phyloP scores from a whole-genome alignment of 2,329 filamentous ascomycete species.

The Septoria linicola region DNA sequence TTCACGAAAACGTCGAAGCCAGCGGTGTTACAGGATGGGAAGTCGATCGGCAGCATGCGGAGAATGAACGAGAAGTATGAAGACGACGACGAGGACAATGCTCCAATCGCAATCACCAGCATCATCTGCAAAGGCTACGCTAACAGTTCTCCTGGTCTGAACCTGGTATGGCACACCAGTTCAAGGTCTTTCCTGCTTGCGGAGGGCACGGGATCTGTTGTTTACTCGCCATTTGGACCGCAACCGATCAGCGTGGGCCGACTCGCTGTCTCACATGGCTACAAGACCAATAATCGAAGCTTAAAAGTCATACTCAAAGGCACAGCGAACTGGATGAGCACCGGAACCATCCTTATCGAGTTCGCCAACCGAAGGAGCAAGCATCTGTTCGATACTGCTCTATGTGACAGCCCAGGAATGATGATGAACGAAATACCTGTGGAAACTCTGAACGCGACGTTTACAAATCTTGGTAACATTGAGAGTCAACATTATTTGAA shows the following conservation, averaged over 20 bases:
- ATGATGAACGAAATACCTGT: neutral
- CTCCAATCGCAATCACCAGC: constrained; percentile 1
- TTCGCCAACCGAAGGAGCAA: constrained; percentile 4
- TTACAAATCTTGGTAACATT: neutral
- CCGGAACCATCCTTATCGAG: constrained; percentile 15
- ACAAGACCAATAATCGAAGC: neutral
- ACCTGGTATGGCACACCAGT: constrained; percentile 15
- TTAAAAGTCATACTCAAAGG: constrained; percentile 16
- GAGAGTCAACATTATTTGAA: neutral
- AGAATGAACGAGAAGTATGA: neutral
- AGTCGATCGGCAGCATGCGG: neutral
- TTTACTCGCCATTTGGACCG: neutral
- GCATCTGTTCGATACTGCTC: neutral
- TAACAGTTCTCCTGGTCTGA: neutral
- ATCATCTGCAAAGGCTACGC: constrained; percentile 19
- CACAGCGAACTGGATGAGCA: constrained; percentile 4
- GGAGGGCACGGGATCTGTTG: neutral
- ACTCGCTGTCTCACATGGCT: neutral
- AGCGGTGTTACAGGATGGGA: too few relatives aligned
- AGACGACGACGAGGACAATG: neutral
- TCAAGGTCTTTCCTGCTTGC: neutral
- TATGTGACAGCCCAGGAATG: neutral
- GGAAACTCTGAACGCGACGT: neutral
- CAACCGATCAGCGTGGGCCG: constrained; percentile 7
- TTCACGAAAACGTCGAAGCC: neutral